These are phyloP conservation scores for Apiotrichum mycotoxinovorans DNA, from an alignment of 1,284 basidiomycete species.

Conservation along the genomic window DNA sequence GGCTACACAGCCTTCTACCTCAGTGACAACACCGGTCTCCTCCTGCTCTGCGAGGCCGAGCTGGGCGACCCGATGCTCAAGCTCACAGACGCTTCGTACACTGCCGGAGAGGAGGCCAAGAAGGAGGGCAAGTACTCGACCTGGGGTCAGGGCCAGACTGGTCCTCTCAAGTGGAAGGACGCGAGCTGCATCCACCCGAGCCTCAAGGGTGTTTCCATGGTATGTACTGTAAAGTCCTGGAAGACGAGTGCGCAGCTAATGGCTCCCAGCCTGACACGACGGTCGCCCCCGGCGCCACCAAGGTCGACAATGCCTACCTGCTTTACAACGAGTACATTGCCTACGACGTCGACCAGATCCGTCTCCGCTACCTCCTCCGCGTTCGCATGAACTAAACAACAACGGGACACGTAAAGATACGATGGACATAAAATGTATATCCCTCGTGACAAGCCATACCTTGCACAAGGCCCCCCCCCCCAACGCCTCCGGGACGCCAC, in stretches of 20 bases:
- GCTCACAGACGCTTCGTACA: constrained; percentile 15
- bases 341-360: constrained; percentile 18
- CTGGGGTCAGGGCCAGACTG: constrained; percentile 18
- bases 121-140: constrained; percentile 15
- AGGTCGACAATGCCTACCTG: constrained; percentile 11
- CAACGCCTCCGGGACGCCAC: too few species aligned
- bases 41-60: constrained; percentile 24
- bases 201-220: constrained; percentile 19
- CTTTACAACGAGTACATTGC: constrained; percentile 24
- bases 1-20: constrained; percentile 57
- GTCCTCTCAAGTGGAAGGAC: constrained; percentile 20
- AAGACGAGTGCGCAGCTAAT: too few species aligned
- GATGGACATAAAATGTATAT: too few species aligned
- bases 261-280: constrained; percentile 6
- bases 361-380: constrained; percentile 23
- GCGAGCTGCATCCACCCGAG: constrained; percentile 13
- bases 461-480: too few species aligned
- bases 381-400: constrained; percentile 5
- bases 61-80: constrained; percentile 19
- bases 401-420: too few species aligned
- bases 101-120: constrained; percentile 14
- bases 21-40: constrained; percentile 14
- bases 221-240: too few species aligned
- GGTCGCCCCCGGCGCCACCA: constrained; percentile 7
- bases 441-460: too few species aligned